Evolutionary conservation across 2,329 filamentous ascomycete species (phyloP).

Genomic region (Plectosphaerella sp.): DNA sequence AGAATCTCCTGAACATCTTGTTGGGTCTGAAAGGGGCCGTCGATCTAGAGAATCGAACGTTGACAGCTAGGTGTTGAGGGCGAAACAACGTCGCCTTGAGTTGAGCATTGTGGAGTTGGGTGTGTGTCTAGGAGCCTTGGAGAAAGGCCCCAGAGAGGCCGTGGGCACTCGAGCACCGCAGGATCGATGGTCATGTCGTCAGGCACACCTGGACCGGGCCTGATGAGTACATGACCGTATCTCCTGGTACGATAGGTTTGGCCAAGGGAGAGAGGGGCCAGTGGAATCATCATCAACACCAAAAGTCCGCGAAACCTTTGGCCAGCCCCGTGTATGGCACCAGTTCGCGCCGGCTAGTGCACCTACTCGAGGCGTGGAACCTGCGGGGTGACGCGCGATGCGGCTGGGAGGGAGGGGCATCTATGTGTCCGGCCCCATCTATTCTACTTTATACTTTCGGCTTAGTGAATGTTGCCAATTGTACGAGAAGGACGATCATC

Average conservation of each 20-base stretch:
- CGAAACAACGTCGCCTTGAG: no score
- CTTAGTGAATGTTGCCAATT: no score
- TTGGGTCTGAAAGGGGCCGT: neutral
- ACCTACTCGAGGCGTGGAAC: neutral
- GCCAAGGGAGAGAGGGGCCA: neutral
- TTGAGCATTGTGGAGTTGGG: neutral
- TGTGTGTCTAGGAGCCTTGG: neutral
- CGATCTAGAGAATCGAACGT: neutral
- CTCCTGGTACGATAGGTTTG: no score
- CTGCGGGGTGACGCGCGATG: neutral
- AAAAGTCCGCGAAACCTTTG: no score
- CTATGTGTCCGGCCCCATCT: no score
- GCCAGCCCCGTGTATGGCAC: no score
- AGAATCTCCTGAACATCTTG: constrained; percentile 7
- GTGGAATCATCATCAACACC: no score
- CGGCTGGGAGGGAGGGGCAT: neutral
- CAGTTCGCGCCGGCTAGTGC: neutral
- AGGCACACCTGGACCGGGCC: neutral
- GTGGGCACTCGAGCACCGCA: no score
- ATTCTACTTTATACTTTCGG: no score
- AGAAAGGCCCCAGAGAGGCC: neutral
- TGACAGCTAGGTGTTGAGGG: neutral
- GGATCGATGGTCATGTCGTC: neutral
- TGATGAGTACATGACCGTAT: no score
- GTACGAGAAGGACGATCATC: no score